Base-by-base conservation (phyloP, 2,329 filamentous ascomycete genomes). In the Cladosporium sp. region DNA sequence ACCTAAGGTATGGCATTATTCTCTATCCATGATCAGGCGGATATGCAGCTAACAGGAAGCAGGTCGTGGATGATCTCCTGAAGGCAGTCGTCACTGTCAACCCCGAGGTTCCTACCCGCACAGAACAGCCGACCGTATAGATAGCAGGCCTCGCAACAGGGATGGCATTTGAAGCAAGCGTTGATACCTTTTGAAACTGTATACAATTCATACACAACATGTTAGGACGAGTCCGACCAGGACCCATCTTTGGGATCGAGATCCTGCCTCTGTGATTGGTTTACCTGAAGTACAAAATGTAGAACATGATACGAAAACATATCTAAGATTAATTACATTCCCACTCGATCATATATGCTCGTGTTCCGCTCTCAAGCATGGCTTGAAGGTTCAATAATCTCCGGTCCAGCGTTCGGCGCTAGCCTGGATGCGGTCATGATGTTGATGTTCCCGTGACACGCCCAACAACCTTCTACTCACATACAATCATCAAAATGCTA, bases 51-150 rank as follows among this genome's bases (percentile, higher is more conserved):
- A 36, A 53, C n/a, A 49, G 8, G 11, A 32, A 21, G 23, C 25
- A 65, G 63, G 93, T 99, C 21, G 85, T 97, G 61, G 87, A 91
- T 71, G 90, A 96, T 76, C 82, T 99, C 70, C 85, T 98, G 71
- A 85, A 87, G 70, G 92, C 91, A n/a, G 92, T 97, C 43, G 89
- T 92, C 71, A 89, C 94, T 69, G 90, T 94, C 69, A 89, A 92
- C 79, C 91, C 93, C 16, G 85, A 91, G 69, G 84, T 86, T 39
- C 86, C 86, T 34, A 81, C 84, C 62, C 68, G 74, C 66, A 67
- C 71, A 57, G 73, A 75, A 70, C 72, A 74, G 71, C 70, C 74
- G 14, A 67, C 65, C 26, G 72, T 67, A 63, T 75, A 70, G 56
- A 63, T 23, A 36, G 60, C 49, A 46, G 34, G 32, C 23, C 39